These are phyloP conservation scores for Phalaenopsis aphrodite DNA, from an alignment of 106 monocot species.

Conservation along the genomic window DNA sequence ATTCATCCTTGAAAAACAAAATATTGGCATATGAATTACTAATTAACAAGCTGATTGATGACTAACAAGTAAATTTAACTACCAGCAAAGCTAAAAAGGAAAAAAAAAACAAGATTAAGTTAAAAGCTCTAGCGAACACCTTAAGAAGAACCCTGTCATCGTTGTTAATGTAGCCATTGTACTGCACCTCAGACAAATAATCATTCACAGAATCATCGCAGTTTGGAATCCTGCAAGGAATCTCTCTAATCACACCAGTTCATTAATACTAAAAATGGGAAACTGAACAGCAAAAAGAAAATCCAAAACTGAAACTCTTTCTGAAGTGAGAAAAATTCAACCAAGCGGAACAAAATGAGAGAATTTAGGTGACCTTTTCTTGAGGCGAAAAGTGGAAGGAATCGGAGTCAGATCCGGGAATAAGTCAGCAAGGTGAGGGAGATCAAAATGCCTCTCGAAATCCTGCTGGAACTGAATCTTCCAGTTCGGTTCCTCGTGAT, in stretches of 20 bases:
- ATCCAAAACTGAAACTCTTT: neutral
- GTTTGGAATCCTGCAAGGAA: slow-evolving; percentile 5
- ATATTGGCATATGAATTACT: neutral
- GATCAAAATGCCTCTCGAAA: slow-evolving; percentile 10
- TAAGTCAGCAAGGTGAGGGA: slow-evolving; percentile 3
- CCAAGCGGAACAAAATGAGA: neutral
- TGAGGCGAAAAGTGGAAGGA: slow-evolving; percentile 7
- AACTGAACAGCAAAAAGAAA: neutral
- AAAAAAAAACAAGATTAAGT: neutral
- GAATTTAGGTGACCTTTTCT: neutral
- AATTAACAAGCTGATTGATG: neutral
- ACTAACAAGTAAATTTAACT: neutral
- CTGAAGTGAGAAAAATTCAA: neutral
- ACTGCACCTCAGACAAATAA: neutral
- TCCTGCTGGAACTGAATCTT: slow-evolving; percentile 4
- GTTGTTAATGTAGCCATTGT: slow-evolving; percentile 8
- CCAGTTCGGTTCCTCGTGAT: neutral
- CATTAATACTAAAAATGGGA: neutral
- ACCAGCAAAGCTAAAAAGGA: neutral
- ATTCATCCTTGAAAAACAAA: neutral
- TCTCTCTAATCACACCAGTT: neutral
- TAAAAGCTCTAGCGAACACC: neutral
- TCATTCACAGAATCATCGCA: neutral
- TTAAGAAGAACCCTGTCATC: slow-evolving; percentile 8
- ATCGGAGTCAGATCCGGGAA: slow-evolving; percentile 1